Evolutionary conservation across 257 asterid species (phyloP), one percentile per base, ranked within the genome.

Genomic region (Salvia miltiorrhiza): DNA sequence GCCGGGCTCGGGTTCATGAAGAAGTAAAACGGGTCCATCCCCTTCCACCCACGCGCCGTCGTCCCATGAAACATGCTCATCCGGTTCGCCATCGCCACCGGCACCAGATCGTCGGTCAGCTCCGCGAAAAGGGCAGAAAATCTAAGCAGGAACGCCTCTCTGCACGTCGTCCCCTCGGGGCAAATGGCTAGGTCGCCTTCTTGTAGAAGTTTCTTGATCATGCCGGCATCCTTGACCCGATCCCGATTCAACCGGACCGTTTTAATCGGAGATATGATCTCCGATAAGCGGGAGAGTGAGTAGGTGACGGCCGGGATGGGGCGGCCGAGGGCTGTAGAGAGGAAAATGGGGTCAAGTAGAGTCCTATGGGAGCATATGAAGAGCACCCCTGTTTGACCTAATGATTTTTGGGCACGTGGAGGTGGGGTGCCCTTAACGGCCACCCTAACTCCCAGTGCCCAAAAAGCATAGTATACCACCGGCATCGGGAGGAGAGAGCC

Each of bases 1-100:
- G n/a, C n/a, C n/a, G n/a, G 81, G 59, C 82, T 82, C 1, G 96
- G 96, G 76, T 90, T 90, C 97, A 90, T 90, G 78, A 83, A 83
- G 65, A 88, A 88, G 70, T 80, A 90, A 49, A 83, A 84, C 16
- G 95, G 88, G 59, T 88, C 94, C 92, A 90, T 65, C 40, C 92
- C 94, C 45, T 90, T 90, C 96, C 94, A 90, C 3, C 97, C 97
- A 39, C 90, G 76, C 2, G 94, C 96, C n/a, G 96, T 88, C 11
- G 92, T 90, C 30, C 96, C 97, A 13, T 90, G 40, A n/a, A n/a
- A n/a, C n/a, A n/a, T n/a, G n/a, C n/a, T n/a, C n/a, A n/a, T n/a
- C n/a, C n/a, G n/a, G n/a, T 72, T 80, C 26, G 72, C 14, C 85
- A 86, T 85, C 0, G 95, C 97, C 10, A 90, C 94, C 0, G 96